Evolutionary conservation across 768 basidiomycete genomes (phyloP), one percentile per base, ranked within the genome.

Genomic region (Lentinula sp.): DNA sequence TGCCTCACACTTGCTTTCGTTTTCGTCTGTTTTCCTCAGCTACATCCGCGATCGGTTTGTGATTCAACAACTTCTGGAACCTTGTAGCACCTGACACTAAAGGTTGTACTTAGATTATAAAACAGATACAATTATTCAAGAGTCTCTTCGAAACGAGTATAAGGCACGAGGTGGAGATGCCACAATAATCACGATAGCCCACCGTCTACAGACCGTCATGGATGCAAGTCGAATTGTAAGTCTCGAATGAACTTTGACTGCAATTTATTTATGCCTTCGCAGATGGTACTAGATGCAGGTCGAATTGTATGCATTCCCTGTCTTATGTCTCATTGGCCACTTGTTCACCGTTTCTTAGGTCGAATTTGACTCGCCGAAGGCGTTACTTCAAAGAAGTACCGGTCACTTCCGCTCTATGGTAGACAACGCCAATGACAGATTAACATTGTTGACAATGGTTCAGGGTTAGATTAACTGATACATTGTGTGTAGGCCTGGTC

Each of bases 61-160:
- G 15, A 2, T 18, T 12, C 12, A 0, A 13, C 6, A 28, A 2
- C 28, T 28, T 3, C 3, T 28, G 28, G 28, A 28, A 2, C 28
- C 28, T 28, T 2, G 28, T 28, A 28, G 28, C 2, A 28, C 28
- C 28, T 28, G 28, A 28, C 1, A 28, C 28, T 28, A 28, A 28
- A 28, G 28, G 28, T 28, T 28, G 28, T 28, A 3, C 28, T 28
- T 28, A 53, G 83, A 85, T 68, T 81, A 85, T 62, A 82, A 81
- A 49, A 87, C 88, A 43, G 88, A 89, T 57, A 76, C 81, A 18
- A 86, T 86, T 70, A 89, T 90, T 63, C 87, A 89, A 66, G 72
- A 78, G 52, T 85, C 86, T 2, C 85, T 89, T 51, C 73, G 85
- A 15, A 79, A 81, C 51, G 85, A 90, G 64, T 87, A 89, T 67